A percentile compares a stretch with the other conserved stretches of the same genome.
Evolutionary conservation across 371 early-diverging fungal species (phyloP).

Genomic region (Massospora cicadina): DNA sequence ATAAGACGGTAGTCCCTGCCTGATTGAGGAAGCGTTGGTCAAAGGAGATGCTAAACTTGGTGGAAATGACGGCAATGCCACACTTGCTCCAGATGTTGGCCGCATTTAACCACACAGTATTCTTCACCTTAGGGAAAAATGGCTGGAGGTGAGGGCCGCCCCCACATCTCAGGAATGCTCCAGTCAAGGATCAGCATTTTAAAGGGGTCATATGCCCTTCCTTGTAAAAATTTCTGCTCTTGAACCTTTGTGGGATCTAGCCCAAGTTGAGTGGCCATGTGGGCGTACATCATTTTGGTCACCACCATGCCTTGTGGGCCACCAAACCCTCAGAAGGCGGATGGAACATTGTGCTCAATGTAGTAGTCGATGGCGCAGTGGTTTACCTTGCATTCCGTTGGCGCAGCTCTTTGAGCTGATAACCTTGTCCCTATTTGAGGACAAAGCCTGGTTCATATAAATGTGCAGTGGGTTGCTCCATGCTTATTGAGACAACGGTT

Average conservation of each 20-base stretch:
- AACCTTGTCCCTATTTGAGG: too few relatives aligned
- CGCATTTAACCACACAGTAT: constrained; percentile 36
- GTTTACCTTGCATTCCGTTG: too few relatives aligned
- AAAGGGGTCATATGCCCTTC: constrained; percentile 40
- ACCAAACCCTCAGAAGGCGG: too few relatives aligned
- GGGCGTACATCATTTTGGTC: constrained; percentile 41
- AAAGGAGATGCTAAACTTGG: constrained; percentile 56
- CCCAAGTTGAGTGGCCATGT: constrained; percentile 38
- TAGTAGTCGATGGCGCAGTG: too few relatives aligned
- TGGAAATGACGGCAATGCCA: constrained; percentile 47
- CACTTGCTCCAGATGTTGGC: constrained; percentile 43
- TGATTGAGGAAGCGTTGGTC: constrained; percentile 47
- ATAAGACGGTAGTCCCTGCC: constrained; percentile 51
- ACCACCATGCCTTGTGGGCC: constrained; percentile 65
- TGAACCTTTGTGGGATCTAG: constrained; percentile 15
- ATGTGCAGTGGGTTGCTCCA: too few relatives aligned
- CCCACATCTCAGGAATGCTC: constrained; percentile 42
- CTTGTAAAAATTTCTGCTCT: constrained; percentile 36
- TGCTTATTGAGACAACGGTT: too few relatives aligned
- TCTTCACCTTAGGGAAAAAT: constrained; percentile 17
- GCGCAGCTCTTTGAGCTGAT: too few relatives aligned
- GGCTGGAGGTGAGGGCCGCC: constrained; percentile 10
- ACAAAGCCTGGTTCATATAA: too few relatives aligned
- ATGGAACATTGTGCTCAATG: too few relatives aligned
- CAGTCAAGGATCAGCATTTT: constrained; percentile 38